A percentile compares a stretch with the other conserved stretches of the same genome.
Evolutionary conservation across 495 filamentous ascomycete species (phyloP).

Genomic region (Amniculicola lignicola): DNA sequence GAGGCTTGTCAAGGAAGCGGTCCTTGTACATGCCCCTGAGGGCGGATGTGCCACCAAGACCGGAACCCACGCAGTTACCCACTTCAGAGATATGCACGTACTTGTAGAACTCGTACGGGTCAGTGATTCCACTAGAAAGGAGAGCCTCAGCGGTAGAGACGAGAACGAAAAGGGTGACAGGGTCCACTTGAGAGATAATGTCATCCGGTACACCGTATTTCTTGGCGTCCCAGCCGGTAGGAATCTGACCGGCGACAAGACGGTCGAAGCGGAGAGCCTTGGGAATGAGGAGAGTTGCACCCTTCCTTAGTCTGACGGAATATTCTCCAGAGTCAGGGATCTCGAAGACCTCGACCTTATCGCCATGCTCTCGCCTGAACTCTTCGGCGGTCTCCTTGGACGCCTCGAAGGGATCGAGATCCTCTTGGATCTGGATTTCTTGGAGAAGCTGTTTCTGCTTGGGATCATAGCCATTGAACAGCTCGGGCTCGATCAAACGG

Average conservation of each 20-base stretch:
- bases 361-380: conserved; percentile 93
- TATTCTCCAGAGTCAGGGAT: conserved; percentile 92
- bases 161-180: conserved; percentile 89
- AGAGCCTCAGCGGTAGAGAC: conserved; percentile 90
- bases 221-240: conserved; percentile 94
- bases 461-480: conserved; percentile 96
- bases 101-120: conserved; percentile 99
- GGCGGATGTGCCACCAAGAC: conserved; percentile 89
- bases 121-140: conserved; percentile 91
- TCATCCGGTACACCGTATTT: conserved; percentile 95
- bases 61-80: conserved; percentile 96
- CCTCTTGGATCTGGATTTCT: conserved; percentile 93
- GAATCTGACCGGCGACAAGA: conserved; percentile 92
- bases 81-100: conserved; percentile 98
- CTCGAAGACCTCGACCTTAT: conserved; percentile 96
- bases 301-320: conserved; percentile 90
- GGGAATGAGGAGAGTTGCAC: conserved; percentile 87
- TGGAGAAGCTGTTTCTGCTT: conserved; percentile 98
- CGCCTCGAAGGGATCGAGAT: conserved; percentile 93
- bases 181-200: conserved; percentile 96
- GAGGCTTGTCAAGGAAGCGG: conserved; percentile 91
- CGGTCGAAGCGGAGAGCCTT: conserved; percentile 97
- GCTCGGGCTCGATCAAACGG: conserved; percentile 93
- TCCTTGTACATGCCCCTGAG: conserved; percentile 98
- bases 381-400: conserved; percentile 96